A percentile compares a stretch with the other conserved stretches of the same genome.
These are phyloP conservation scores for Eremothecium sinecaudum DNA, from an alignment of 1,139 yeast genomes.

Conservation along the genomic window DNA sequence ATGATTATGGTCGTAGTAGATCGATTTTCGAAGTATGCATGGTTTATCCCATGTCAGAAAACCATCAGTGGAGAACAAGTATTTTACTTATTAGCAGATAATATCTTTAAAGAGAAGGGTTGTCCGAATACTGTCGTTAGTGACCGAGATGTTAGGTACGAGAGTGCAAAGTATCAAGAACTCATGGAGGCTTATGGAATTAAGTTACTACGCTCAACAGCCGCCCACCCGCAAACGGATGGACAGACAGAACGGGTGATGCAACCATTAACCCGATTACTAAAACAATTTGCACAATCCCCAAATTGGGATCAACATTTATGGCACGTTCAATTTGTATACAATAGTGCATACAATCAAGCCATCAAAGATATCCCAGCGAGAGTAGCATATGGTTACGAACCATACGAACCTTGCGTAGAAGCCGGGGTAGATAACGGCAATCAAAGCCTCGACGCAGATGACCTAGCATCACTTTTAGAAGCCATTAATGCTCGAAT, in stretches of 20 bases:
- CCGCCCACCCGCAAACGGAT: constrained; percentile 21
- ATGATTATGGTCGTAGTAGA: constrained; percentile 15
- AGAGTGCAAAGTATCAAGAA: constrained; percentile 9
- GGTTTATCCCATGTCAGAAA: constrained; percentile 1
- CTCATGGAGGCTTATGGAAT: constrained; percentile 11
- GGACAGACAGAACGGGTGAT: constrained; percentile 22
- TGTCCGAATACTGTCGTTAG: constrained; percentile 10
- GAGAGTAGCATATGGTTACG: constrained; percentile 11
- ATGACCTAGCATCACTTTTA: constrained; percentile 5
- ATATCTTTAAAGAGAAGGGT: not conserved
- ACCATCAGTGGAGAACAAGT: constrained; percentile 1
- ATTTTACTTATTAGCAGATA: not conserved
- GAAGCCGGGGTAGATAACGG: not conserved
- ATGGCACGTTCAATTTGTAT: constrained; percentile 14
- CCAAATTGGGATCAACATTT: constrained; percentile 13
- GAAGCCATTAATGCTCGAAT: constrained; percentile 4
- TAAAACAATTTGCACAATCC: constrained; percentile 10
- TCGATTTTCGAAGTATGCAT: constrained; percentile 10
- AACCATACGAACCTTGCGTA: constrained; percentile 9
- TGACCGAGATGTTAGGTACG: constrained; percentile 14
- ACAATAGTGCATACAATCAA: constrained; percentile 10
- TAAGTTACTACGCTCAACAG: constrained; percentile 13
- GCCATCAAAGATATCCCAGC: constrained; percentile 9
- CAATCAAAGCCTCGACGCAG: constrained; percentile 1
- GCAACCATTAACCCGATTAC: constrained; percentile 11